Evolutionary conservation across 306 rosid species (phyloP), one percentile per base, ranked within the genome.

Genomic region (Mucuna pruriens): DNA sequence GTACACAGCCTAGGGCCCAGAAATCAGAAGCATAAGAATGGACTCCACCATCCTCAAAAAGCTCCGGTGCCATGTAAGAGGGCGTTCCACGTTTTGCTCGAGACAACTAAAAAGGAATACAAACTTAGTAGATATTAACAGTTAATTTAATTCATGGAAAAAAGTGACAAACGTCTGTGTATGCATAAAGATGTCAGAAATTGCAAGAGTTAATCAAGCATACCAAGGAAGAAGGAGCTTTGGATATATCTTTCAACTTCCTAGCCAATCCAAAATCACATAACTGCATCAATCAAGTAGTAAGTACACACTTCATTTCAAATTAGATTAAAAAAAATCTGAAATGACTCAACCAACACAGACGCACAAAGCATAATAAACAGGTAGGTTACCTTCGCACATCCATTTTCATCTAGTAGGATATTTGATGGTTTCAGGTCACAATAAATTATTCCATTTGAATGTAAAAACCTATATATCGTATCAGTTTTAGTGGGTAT

Each of bases 31-130:
- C 98, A 80, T 83, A 93, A 8, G 99, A 95, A 86, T 91, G 99
- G 60, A 91, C 92, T 64, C 97, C 97, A 42, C 92, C 98, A 26
- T 95, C 99, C 80, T 93, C 97, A 84, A 95, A 95, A 84, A 95
- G 91, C 88, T 95, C 99, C 0, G 99, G 99, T 85, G 99, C 99
- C 99, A 95, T 95, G 84, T 95, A 95, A 82, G 85, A 91, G 42
- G 99, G 99, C 17, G 99, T 93, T 88, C 99, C 99, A 29, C 98
- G 98, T 84, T 89, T 95, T 71, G 98, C 92, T 85, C 89, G 97
- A 3, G 99, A 94, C 84, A 89, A 87, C 99, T 93, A 72, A 64
- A 90, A 67, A 86, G 34, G 81, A 71, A 51, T 67, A 84, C 34
- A 67, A 77, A 71, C 71, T 4, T 39, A 65, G 77, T 84, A 66